These are phyloP conservation scores for Tetrahymena thermophila DNA, from an alignment of 73 alveolate genomes.

Conservation along the genomic window DNA sequence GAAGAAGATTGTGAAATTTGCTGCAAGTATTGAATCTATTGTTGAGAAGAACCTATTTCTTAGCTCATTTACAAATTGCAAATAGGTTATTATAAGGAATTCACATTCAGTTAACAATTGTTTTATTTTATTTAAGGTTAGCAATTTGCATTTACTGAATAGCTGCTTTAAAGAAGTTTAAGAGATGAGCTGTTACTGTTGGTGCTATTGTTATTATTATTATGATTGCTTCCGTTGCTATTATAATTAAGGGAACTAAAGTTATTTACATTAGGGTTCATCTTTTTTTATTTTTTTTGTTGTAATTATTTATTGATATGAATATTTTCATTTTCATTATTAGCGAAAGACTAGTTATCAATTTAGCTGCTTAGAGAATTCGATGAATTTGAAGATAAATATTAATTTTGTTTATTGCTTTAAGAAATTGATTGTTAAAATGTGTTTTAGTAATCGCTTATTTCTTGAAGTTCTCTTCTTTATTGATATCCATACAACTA, in stretches of 20 bases:
- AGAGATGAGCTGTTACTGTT: background rate
- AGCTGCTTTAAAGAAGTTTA: background rate
- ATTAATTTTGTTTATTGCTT: background rate
- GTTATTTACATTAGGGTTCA: background rate
- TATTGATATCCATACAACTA: background rate
- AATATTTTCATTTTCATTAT: background rate
- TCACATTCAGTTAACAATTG: background rate
- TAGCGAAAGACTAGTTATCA: background rate
- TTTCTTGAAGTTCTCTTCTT: background rate
- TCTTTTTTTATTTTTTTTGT: background rate
- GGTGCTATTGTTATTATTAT: background rate
- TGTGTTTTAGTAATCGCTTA: background rate
- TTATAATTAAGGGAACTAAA: background rate
- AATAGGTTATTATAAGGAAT: background rate
- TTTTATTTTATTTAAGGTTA: background rate
- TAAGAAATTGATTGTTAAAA: background rate
- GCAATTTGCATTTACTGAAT: background rate
- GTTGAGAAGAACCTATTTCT: background rate
- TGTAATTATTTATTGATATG: background rate
- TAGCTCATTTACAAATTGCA: background rate
- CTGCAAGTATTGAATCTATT: background rate
- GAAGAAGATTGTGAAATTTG: background rate
- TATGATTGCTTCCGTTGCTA: background rate
- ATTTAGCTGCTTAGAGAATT: background rate
- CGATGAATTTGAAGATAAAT: background rate